Evolutionary conservation across 2,329 filamentous ascomycete species (phyloP), one percentile per base, ranked within the genome.

Genomic region (Scopulariopsis brevicaulis): DNA sequence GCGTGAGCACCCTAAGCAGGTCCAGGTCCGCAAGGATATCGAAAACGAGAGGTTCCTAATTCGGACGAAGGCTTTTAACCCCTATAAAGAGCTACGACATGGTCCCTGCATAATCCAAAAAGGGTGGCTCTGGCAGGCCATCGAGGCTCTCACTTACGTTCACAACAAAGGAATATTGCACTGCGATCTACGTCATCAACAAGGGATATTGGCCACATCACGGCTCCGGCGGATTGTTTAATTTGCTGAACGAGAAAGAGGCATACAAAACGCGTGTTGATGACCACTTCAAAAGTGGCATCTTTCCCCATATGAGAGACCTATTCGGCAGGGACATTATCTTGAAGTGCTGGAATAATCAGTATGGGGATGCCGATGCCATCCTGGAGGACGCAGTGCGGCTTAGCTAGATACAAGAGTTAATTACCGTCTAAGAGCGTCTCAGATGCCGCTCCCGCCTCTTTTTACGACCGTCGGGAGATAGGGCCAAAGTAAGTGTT

Each of bases 181-280:
- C n/a, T n/a, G n/a, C n/a, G n/a, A n/a, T 65, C 4, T 64, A 64
- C 48, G 55, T 59, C 7, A 62, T 65, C 20, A 48, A 60, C 6
- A 62, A 57, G 25, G 61, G 60, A 40, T 57, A 59, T 15, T 64
- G 62, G 62, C 60, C 60, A 8, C 62, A 53, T 15, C 51, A 3
- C 11, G 51, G 15, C 22, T 3, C 24, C 25, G 25, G 20, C 7
- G 20, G 24, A 20, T 22, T 48, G 10, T 48, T 48, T 22, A 15
- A 22, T 22, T 48, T 15, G 7, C 43, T 48, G 4, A 15, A 22
- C 6, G n/a, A 20, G 43, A 48, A 4, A 4, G 43, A 48, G 10
- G 7, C 7, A 20, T 48, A 48, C n/a, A 10, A 22, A 20, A 18
- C n/a, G n/a, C 43, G n/a, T 22, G n/a, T 48, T 20, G n/a, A 22